phyloP scores from a whole-genome alignment of 1,139 yeast genomes.

The Taphrina pruni region DNA sequence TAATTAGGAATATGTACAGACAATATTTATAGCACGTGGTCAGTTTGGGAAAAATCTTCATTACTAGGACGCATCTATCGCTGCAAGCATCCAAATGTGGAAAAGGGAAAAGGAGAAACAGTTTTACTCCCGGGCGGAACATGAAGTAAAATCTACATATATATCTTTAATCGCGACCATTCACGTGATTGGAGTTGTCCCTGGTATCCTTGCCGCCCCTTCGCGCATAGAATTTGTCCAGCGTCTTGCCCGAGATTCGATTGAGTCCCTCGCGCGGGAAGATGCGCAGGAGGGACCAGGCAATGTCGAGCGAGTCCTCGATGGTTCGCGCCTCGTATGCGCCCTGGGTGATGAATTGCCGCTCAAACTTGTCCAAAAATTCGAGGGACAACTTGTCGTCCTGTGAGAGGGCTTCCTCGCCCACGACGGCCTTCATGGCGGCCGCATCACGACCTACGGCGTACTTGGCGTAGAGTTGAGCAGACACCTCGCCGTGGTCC shows the following conservation, averaged over 20 bases:
- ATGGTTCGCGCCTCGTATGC: constrained; percentile 43
- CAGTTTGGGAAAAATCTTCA: background rate
- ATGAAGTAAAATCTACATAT: too few relatives aligned
- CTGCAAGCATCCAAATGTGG: background rate
- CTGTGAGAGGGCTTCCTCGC: constrained; percentile 97
- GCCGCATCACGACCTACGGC: constrained; percentile 99
- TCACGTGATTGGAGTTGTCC: constrained; percentile 34
- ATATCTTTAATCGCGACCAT: constrained; percentile 28
- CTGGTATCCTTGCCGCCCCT: constrained; percentile 35
- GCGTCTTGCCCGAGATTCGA: constrained; percentile 96
- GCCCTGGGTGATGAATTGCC: constrained; percentile 87
- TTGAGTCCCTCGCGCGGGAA: constrained; percentile 98
- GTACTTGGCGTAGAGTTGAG: constrained; percentile 96
- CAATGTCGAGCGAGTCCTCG: constrained; percentile 96
- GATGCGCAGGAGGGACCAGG: constrained; percentile 96
- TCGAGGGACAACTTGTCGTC: constrained; percentile 97
- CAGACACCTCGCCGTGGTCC: constrained; percentile 99
- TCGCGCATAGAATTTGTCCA: constrained; percentile 76
- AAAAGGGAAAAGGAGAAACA: background rate
- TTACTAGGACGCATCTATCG: constrained; percentile 14
- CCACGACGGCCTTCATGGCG: constrained; percentile 99
- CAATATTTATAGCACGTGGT: too few relatives aligned
- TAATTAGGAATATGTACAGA: too few relatives aligned
- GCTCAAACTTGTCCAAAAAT: constrained; percentile 96
- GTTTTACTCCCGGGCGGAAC: background rate